Evolutionary conservation across 2,329 filamentous ascomycete genomes (phyloP).

Genomic region (Penicillium verrucosum): DNA sequence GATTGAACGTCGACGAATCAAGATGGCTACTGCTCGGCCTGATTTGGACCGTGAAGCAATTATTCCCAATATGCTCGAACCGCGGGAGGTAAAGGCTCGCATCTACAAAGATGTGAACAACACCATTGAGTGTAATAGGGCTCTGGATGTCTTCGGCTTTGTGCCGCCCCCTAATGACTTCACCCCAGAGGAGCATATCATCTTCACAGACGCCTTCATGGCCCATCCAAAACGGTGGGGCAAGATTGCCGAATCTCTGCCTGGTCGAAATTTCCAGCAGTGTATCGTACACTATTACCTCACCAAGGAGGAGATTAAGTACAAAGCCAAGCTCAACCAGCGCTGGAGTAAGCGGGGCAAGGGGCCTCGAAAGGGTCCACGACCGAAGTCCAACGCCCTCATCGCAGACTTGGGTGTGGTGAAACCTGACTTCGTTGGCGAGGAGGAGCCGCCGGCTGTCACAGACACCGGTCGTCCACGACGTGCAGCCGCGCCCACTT

Average conservation of each 20-base stretch:
- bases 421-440: constrained; percentile 44
- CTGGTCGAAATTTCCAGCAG: constrained; percentile 47
- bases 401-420: constrained; percentile 47
- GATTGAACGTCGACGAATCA: constrained; percentile 43
- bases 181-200: constrained; percentile 45
- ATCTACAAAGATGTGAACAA: constrained; percentile 50
- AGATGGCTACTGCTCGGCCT: constrained; percentile 43
- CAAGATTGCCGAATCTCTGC: constrained; percentile 48
- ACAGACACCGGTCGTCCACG: constrained; percentile 51
- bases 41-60: constrained; percentile 47
- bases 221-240: constrained; percentile 51
- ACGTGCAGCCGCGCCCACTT: constrained; percentile 50
- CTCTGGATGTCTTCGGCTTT: constrained; percentile 46
- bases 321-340: constrained; percentile 50
- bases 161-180: constrained; percentile 48
- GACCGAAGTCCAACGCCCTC: constrained; percentile 48
- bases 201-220: constrained; percentile 49
- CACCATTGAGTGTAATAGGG: constrained; percentile 36
- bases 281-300: constrained; percentile 52
- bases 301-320: constrained; percentile 50
- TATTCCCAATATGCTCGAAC: constrained; percentile 49
- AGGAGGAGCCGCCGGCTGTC: constrained; percentile 44
- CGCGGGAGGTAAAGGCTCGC: constrained; percentile 35
- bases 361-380: constrained; percentile 33
- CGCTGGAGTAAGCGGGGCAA: constrained; percentile 44